Conservation (phyloP, 2,329 filamentous ascomycete genomes). For the Pyrenophora tritici-repentis region DNA sequence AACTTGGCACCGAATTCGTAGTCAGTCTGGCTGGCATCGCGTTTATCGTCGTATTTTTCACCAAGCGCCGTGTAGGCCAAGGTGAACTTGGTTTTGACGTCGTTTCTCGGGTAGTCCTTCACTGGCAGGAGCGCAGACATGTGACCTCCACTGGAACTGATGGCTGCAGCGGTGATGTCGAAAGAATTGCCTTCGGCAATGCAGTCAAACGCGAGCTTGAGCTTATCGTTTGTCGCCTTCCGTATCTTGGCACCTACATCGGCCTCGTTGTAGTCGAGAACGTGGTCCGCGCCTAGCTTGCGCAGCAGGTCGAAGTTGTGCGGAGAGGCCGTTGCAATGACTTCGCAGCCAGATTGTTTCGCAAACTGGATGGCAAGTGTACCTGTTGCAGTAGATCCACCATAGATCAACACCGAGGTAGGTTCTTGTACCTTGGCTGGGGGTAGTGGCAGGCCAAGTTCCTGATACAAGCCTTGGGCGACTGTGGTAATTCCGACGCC, state of each 20-base stretch:
- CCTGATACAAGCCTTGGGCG: conserved; percentile 55
- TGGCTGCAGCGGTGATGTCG: conserved; percentile 26
- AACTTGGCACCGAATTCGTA: conserved; percentile 39
- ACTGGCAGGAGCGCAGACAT: conserved; percentile 25
- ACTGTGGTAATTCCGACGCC: conserved; percentile 59
- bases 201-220: conserved; percentile 56
- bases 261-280: conserved; percentile 58
- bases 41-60: conserved; percentile 43
- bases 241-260: conserved; percentile 55
- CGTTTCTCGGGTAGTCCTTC: conserved; percentile 48
- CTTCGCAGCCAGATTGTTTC: conserved; percentile 51
- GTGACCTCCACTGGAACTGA: conserved; percentile 28
- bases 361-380: conserved; percentile 57
- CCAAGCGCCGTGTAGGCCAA: conserved; percentile 53
- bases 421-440: conserved; percentile 50
- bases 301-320: conserved; percentile 56
- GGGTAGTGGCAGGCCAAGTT: conserved; percentile 50
- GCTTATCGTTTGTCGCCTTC: conserved; percentile 50
- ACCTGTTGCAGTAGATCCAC: conserved; percentile 58
- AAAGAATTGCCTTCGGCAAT: conserved; percentile 41
- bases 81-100: conserved; percentile 51
- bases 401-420: conserved; percentile 55
- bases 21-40: conserved; percentile 28
- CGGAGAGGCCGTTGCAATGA: conserved; percentile 55
- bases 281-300: conserved; percentile 53